Evolutionary conservation across 768 basidiomycete genomes (phyloP).

Genomic region (Tephrocybe sp.): DNA sequence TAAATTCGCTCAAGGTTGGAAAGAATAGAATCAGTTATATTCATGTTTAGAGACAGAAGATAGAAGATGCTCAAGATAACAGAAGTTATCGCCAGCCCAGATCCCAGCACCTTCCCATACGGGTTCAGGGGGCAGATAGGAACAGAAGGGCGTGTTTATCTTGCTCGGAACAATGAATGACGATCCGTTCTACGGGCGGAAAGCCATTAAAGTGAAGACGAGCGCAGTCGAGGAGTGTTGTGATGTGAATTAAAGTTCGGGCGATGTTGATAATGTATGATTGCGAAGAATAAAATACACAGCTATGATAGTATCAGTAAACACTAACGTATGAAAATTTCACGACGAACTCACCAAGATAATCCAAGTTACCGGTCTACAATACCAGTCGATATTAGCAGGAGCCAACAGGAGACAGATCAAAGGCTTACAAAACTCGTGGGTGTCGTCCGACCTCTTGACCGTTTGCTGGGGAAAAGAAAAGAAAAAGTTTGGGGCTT

Average conservation of each 20-base stretch:
- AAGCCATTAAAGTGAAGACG: constrained; percentile 86
- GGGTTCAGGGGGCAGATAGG: constrained; percentile 29
- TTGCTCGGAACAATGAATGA: constrained; percentile 88
- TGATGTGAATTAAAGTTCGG: background rate
- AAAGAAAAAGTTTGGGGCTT: constrained; percentile 27
- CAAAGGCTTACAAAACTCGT: constrained; percentile 83
- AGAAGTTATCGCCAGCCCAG: constrained; percentile 21
- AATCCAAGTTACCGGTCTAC: constrained; percentile 37
- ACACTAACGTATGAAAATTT: background rate
- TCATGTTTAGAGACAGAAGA: background rate
- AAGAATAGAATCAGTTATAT: constrained; percentile 7
- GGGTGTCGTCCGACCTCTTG: constrained; percentile 94
- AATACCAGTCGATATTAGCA: constrained; percentile 8
- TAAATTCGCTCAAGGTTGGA: background rate
- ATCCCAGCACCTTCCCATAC: constrained; percentile 23
- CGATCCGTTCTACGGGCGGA: constrained; percentile 61
- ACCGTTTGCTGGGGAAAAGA: constrained; percentile 78
- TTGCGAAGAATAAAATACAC: constrained; percentile 20
- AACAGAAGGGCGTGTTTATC: constrained; percentile 42
- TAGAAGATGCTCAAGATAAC: constrained; percentile 1
- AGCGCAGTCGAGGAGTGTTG: constrained; percentile 33
- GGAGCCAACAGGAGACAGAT: constrained; percentile 5
- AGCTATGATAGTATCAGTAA: constrained; percentile 9
- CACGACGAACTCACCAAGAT: constrained; percentile 6
- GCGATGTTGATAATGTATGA: constrained; percentile 10